Percentiles rank a stretch among this genome's conserved stretches.
phyloP scores from a whole-genome alignment of 2,329 filamentous ascomycete genomes.

The Pyrenochaeta sp. region DNA sequence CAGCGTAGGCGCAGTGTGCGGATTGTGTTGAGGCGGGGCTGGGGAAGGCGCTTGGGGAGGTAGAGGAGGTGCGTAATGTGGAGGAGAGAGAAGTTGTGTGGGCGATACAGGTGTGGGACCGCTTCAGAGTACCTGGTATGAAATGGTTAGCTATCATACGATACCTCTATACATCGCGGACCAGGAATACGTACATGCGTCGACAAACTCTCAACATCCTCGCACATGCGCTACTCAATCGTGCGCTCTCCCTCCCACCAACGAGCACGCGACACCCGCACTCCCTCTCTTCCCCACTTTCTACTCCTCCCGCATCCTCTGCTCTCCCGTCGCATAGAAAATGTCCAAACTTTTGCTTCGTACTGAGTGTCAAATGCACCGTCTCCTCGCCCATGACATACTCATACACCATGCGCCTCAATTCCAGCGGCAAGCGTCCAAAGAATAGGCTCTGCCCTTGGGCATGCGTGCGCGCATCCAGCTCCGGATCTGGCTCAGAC shows the following conservation, averaged over 20 bases:
- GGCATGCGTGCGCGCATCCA: constrained; percentile 36
- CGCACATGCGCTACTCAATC: constrained; percentile 18
- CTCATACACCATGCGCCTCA: constrained; percentile 43
- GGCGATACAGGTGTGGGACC: constrained; percentile 37
- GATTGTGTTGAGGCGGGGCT: constrained; percentile 36
- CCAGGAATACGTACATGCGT: constrained; percentile 33
- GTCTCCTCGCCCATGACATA: constrained; percentile 38
- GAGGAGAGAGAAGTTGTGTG: constrained; percentile 44
- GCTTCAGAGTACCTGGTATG: constrained; percentile 43
- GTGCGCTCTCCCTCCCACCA: constrained; percentile 28
- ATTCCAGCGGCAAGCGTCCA: constrained; percentile 39
- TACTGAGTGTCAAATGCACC: constrained; percentile 42
- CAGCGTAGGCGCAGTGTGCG: constrained; percentile 41
- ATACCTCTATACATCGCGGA: too few relatives aligned
- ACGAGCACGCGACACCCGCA: constrained; percentile 43
- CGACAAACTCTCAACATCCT: constrained; percentile 34
- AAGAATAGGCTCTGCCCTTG: constrained; percentile 44
- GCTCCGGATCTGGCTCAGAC: constrained; percentile 25
- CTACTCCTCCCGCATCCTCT: constrained; percentile 4
- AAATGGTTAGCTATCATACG: too few relatives aligned
- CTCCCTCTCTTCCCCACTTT: constrained; percentile 13
- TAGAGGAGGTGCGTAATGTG: constrained; percentile 45
- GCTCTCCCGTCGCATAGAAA: constrained; percentile 36
- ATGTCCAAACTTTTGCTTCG: constrained; percentile 41
- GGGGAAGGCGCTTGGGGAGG: constrained; percentile 38